A percentile compares a stretch with the other conserved stretches of the same genome.
These are phyloP conservation scores for Alternaria arbusti DNA, from an alignment of 2,329 filamentous ascomycete species.

Conservation along the genomic window DNA sequence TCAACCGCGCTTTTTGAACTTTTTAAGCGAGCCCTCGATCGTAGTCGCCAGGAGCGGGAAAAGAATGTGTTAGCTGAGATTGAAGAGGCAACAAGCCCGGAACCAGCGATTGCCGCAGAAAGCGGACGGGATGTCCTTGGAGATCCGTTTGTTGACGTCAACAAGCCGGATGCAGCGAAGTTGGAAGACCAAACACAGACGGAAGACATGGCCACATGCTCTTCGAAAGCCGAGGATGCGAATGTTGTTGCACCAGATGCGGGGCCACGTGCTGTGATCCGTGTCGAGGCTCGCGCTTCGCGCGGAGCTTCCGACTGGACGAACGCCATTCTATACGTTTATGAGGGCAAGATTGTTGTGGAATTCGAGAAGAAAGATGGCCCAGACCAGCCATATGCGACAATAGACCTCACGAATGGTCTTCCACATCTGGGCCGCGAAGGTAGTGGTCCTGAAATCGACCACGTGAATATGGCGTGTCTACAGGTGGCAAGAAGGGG, in stretches of 20 bases:
- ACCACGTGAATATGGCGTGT: too few relatives aligned
- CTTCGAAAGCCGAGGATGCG: neutral
- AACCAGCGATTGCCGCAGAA: neutral
- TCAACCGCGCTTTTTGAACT: slow-evolving; percentile 6
- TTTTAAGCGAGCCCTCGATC: slow-evolving; percentile 2
- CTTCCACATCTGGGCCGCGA: too few relatives aligned
- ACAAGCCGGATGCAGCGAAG: neutral
- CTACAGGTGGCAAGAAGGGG: too few relatives aligned
- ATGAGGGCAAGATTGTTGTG: neutral
- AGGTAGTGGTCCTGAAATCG: too few relatives aligned
- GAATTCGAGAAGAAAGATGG: neutral
- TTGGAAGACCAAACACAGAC: neutral
- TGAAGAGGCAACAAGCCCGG: neutral
- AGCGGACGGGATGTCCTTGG: fast-evolving
- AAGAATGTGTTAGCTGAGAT: neutral
- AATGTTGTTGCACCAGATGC: neutral
- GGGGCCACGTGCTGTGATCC: neutral
- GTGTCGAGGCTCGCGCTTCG: fast-evolving
- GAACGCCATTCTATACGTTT: neutral
- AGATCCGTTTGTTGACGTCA: neutral
- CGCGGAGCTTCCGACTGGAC: too few relatives aligned
- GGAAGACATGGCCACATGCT: neutral
- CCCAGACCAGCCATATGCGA: neutral
- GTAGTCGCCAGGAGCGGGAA: neutral
- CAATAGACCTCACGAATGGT: neutral